Evolutionary conservation across 225 moss, liverwort and hornwort genomes (phyloP).

Genomic region (Polytrichum formosum): DNA sequence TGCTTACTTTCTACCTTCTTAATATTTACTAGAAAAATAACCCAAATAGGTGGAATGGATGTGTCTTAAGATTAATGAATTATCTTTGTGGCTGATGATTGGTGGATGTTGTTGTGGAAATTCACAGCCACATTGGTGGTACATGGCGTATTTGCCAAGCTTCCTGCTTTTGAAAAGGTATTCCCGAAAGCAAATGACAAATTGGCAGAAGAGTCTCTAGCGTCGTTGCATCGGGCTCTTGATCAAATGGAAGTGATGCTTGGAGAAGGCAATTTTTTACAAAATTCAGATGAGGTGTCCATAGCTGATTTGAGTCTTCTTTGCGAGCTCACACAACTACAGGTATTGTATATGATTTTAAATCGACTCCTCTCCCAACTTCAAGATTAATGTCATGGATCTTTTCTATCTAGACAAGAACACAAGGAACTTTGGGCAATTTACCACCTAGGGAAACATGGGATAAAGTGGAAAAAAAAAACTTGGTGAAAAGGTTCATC

Average conservation of each 20-base stretch:
- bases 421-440: too few relatives aligned
- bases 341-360: slow-evolving; percentile 10
- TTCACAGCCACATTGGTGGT: slow-evolving; percentile 15
- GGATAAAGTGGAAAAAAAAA: too few relatives aligned
- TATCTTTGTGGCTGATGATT: not conserved
- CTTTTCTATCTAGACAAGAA: too few relatives aligned
- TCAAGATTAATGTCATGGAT: too few relatives aligned
- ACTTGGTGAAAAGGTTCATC: too few relatives aligned
- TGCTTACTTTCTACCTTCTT: too few relatives aligned
- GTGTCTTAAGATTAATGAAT: not conserved
- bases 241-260: slow-evolving; percentile 32
- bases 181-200: not conserved
- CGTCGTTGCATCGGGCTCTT: slow-evolving; percentile 10
- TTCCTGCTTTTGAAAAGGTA: slow-evolving; percentile 9
- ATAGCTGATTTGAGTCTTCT: slow-evolving; percentile 39
- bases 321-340: slow-evolving; percentile 10
- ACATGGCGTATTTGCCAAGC: slow-evolving; percentile 7
- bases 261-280: slow-evolving; percentile 24
- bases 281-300: slow-evolving; percentile 23
- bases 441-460: too few relatives aligned
- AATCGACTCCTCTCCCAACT: too few relatives aligned
- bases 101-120: too few relatives aligned
- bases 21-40: too few relatives aligned
- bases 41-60: not conserved
- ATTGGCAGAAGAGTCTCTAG: slow-evolving; percentile 3